Evolutionary conservation across 768 basidiomycete genomes (phyloP), one percentile per base, ranked within the genome.

Genomic region (Nidularia pulvinata): DNA sequence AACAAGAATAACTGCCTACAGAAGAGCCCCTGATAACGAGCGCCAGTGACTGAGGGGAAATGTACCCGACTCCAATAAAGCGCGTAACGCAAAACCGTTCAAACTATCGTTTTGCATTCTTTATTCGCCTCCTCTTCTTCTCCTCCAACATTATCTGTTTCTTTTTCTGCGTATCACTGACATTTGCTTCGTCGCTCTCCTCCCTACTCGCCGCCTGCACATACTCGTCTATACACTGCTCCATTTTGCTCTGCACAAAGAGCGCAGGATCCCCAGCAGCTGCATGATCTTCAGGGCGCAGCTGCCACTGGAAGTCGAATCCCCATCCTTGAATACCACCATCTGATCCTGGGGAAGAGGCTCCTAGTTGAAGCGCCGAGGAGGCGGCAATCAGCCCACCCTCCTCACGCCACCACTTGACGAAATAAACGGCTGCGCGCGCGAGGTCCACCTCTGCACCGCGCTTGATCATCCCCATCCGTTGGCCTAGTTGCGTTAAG

Each of bases 401-500:
- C 59, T 88, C 81, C 47, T 82, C 83, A 42, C 96, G 85, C 87
- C 95, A 99, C 82, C 93, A 93, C 45, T 83, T 77, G 42, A 98
- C 81, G 62, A 98, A 88, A 78, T 88, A 93, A 19, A 77, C 74
- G 4, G 89, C 88, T 7, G 94, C 92, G 22, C 91, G 82, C 4
- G 80, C 67, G 4, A 78, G 64, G 71, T 98, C 90, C 48, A 77
- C 74, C 45, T 84, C 77, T 11, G 89, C 93, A 5, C 95, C 93
- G 56, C 86, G 82, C 57, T 80, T 75, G 16, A 96, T 73, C 79
- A 95, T 92, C n/a, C 90, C 85, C 65, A 96, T 83, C 13, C 95
- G 81, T 39, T 65, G 65, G 0, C 86, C 92, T 33, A 99, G 76
- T 16, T 78, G 72, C 16, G 80, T 77, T 34, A 97, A 75, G 66